A percentile compares a stretch with the other conserved stretches of the same genome.
Conservation (phyloP, 495 filamentous ascomycete species). For the Penicillium crystallinum region DNA sequence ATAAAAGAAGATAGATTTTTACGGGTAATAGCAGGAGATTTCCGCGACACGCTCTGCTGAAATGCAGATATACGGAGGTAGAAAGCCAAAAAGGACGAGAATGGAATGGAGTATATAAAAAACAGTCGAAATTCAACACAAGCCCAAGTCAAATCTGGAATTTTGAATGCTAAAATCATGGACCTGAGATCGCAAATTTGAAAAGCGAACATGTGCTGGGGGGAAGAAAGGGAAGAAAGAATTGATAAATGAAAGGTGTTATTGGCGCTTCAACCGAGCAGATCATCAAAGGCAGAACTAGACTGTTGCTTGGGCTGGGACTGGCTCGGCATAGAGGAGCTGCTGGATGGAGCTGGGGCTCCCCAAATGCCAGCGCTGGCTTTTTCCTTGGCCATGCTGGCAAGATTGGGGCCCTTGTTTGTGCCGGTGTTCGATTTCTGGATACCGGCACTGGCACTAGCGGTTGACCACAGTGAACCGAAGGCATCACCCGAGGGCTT, state of each 20-base stretch:
- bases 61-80: background rate
- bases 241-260: background rate
- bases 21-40: background rate
- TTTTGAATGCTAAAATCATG: conserved; percentile 7
- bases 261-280: conserved; percentile 50
- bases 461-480: conserved; percentile 74
- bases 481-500: conserved; percentile 74
- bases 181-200: background rate
- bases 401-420: conserved; percentile 70
- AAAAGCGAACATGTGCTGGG: background rate
- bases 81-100: background rate
- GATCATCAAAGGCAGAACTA: conserved; percentile 55
- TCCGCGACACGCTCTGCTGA: background rate
- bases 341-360: conserved; percentile 42
- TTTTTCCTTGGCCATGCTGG: conserved; percentile 93
- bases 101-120: background rate
- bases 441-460: conserved; percentile 68
- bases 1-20: background rate
- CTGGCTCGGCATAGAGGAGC: conserved; percentile 27
- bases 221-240: background rate
- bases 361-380: conserved; percentile 94
- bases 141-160: background rate
- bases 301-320: conserved; percentile 33
- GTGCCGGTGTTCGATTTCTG: conserved; percentile 65
- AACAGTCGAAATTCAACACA: background rate